These are phyloP conservation scores for Kluyveromyces dobzhanskii DNA, from an alignment of 805 yeast genomes.

Conservation along the genomic window DNA sequence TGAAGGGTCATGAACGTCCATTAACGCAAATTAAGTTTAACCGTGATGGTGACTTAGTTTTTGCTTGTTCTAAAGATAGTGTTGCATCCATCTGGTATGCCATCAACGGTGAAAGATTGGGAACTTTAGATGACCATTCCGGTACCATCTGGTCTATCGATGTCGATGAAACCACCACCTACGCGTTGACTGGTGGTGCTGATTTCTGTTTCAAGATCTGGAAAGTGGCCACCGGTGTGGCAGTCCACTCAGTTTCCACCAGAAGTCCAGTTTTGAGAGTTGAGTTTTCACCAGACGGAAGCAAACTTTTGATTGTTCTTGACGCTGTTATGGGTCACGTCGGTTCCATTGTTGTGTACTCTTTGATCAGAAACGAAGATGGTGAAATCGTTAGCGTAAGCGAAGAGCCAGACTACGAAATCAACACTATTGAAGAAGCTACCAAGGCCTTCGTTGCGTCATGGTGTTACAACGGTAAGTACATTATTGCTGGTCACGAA, in stretches of 20 bases:
- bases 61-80: slow-evolving; percentile 87
- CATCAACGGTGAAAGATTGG: slow-evolving; percentile 91
- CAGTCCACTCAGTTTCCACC: slow-evolving; percentile 61
- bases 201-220: slow-evolving; percentile 81
- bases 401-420: slow-evolving; percentile 48
- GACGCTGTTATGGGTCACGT: slow-evolving; percentile 88
- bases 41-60: slow-evolving; percentile 88
- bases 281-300: slow-evolving; percentile 70
- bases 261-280: slow-evolving; percentile 88
- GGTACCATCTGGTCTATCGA: slow-evolving; percentile 97
- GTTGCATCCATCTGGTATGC: slow-evolving; percentile 91
- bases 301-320: slow-evolving; percentile 62
- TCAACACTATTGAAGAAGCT: slow-evolving; percentile 51
- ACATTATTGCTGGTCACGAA: slow-evolving; percentile 78
- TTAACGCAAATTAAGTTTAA: slow-evolving; percentile 93
- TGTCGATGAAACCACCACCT: slow-evolving; percentile 59
- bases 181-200: slow-evolving; percentile 83
- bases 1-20: slow-evolving; percentile 96
- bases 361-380: slow-evolving; percentile 40
- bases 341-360: slow-evolving; percentile 67
- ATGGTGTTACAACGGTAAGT: slow-evolving; percentile 71
- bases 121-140: slow-evolving; percentile 79
- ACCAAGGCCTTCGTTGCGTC: slow-evolving; percentile 74
- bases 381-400: slow-evolving; percentile 29
- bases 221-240: slow-evolving; percentile 72